Evolutionary conservation across 768 basidiomycete species (phyloP).

Genomic region (Holtermanniella nyarrowii): DNA sequence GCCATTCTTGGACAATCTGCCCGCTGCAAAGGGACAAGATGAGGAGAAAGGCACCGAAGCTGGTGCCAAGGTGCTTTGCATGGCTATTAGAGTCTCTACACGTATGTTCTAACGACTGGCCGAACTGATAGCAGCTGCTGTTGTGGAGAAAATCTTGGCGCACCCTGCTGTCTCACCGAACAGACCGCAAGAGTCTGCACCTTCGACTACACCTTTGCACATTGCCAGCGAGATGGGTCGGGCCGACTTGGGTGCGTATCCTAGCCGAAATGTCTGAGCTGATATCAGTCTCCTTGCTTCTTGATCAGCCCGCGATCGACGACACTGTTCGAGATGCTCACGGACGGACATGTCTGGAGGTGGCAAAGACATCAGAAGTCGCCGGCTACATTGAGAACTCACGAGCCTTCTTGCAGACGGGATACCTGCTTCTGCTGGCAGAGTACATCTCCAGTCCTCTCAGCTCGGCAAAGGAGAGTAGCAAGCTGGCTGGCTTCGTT

Average conservation of each 20-base stretch:
- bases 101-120: constrained; percentile 9
- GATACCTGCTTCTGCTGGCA: constrained; percentile 61
- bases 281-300: constrained; percentile 63
- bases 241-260: constrained; percentile 18
- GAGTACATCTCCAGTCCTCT: constrained; percentile 54
- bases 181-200: constrained; percentile 5
- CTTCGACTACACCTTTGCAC: constrained; percentile 21
- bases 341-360: constrained; percentile 60
- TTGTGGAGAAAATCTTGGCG: constrained; percentile 12
- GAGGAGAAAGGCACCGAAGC: constrained; percentile 9
- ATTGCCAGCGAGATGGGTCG: constrained; percentile 27
- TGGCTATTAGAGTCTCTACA: constrained; percentile 28
- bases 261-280: constrained; percentile 46
- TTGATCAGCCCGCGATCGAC: constrained; percentile 70
- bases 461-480: constrained; percentile 37
- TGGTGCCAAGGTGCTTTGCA: constrained; percentile 14
- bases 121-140: constrained; percentile 11
- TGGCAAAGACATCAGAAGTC: constrained; percentile 60
- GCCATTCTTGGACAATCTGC: constrained; percentile 35
- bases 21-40: constrained; percentile 6
- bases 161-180: constrained; percentile 13
- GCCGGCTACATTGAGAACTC: constrained; percentile 65
- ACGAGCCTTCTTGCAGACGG: constrained; percentile 49
- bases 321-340: constrained; percentile 61
- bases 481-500: constrained; percentile 22